A percentile compares a stretch with the other conserved stretches of the same genome.
Evolutionary conservation across 2,329 filamentous ascomycete genomes (phyloP).

Genomic region (Paecilomyces fulvus): DNA sequence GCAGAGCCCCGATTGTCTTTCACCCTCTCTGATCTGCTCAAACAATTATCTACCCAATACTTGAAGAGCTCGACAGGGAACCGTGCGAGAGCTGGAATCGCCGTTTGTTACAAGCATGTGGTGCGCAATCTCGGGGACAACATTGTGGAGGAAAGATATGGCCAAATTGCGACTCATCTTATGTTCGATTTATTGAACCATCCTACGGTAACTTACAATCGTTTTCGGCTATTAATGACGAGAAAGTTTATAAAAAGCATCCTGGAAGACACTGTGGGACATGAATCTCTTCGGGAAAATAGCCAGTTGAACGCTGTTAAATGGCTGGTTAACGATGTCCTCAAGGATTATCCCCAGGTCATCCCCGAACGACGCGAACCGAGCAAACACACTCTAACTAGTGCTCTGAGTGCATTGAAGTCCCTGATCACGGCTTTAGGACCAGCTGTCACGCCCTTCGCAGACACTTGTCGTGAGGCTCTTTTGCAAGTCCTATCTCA

Average conservation of each 20-base stretch:
- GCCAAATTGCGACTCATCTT: constrained; percentile 70
- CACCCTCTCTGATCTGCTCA: constrained; percentile 68
- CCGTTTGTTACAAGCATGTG: constrained; percentile 77
- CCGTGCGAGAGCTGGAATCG: constrained; percentile 70
- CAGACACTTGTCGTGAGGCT: constrained; percentile 77
- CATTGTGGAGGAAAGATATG: constrained; percentile 74
- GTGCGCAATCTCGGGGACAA: constrained; percentile 71
- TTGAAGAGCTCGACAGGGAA: constrained; percentile 70
- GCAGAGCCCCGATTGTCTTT: constrained; percentile 62
- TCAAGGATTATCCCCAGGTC: constrained; percentile 91
- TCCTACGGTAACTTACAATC: constrained; percentile 67
- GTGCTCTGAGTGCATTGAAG: constrained; percentile 68
- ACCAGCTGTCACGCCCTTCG: constrained; percentile 69
- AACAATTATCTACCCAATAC: constrained; percentile 72
- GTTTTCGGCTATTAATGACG: constrained; percentile 77
- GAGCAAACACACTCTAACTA: constrained; percentile 74
- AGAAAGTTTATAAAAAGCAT: constrained; percentile 77
- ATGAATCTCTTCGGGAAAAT: constrained; percentile 75
- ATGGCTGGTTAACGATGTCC: constrained; percentile 71
- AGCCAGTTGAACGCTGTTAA: constrained; percentile 78
- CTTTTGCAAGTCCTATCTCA: constrained; percentile 86
- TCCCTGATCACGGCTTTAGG: constrained; percentile 72
- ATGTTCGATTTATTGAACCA: constrained; percentile 73
- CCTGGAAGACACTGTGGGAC: constrained; percentile 73
- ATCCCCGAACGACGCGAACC: constrained; percentile 82